A percentile compares a stretch with the other conserved stretches of the same genome.
Conservation (phyloP, 805 yeast species). For the Diddensiella transvaalensis region DNA sequence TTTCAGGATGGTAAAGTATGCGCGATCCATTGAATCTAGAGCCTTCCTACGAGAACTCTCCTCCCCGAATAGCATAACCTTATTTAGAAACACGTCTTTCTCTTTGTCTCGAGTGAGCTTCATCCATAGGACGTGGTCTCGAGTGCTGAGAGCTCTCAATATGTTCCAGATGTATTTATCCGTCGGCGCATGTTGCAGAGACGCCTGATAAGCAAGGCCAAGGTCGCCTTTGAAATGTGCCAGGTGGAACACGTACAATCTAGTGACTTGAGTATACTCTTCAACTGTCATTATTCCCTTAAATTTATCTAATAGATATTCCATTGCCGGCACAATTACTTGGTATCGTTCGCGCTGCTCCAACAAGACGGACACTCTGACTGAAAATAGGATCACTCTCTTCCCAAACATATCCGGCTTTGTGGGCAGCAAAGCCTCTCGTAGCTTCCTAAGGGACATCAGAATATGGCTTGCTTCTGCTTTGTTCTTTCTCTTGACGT, state of each 20-base stretch:
- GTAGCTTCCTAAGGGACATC: conserved; percentile 37
- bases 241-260: conserved; percentile 44
- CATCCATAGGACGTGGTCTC: conserved; percentile 19
- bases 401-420: conserved; percentile 39
- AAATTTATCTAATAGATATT: conserved; percentile 37
- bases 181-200: conserved; percentile 11
- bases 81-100: conserved; percentile 5
- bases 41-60: conserved; percentile 8
- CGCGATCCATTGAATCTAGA: conserved; percentile 12
- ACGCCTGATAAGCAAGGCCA: conserved; percentile 21
- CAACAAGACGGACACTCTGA: conserved; percentile 42
- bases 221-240: conserved; percentile 22
- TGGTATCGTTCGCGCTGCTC: conserved; percentile 42
- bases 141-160: conserved; percentile 12
- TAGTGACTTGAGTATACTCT: conserved; percentile 41
- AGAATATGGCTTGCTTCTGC: conserved; percentile 13
- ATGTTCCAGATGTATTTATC: conserved; percentile 8
- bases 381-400: conserved; percentile 47
- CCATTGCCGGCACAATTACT: conserved; percentile 53
- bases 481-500: not conserved
- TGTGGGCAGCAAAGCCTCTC: conserved; percentile 51
- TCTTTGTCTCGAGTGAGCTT: conserved; percentile 5
- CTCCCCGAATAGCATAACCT: conserved; percentile 11
- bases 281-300: conserved; percentile 25
- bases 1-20: conserved; percentile 12